Evolutionary conservation across 805 yeast genomes (phyloP).

Genomic region (Ogataea allantospora): DNA sequence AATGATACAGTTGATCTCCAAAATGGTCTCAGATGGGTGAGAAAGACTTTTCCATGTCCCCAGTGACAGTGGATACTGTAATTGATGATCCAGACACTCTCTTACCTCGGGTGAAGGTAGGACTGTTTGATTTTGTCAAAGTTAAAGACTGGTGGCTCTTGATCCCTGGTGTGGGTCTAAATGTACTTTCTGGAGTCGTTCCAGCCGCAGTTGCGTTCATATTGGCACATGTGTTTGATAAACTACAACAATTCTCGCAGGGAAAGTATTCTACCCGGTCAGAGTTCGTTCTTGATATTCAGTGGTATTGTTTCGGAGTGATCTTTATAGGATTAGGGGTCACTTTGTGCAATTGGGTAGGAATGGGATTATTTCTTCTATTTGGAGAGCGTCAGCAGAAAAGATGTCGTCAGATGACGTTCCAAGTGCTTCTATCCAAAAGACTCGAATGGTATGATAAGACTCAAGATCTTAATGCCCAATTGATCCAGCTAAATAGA

Average conservation of each 20-base stretch:
- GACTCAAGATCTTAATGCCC: constrained; percentile 57
- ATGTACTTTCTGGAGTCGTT: constrained; percentile 51
- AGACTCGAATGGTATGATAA: constrained; percentile 64
- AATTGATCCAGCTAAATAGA: constrained; percentile 61
- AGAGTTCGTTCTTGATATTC: constrained; percentile 38
- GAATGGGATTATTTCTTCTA: constrained; percentile 59
- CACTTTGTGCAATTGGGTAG: constrained; percentile 48
- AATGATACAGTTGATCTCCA: neutral
- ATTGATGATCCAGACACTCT: constrained; percentile 1
- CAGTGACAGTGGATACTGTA: constrained; percentile 2
- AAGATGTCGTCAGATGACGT: constrained; percentile 50
- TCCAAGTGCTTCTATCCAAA: constrained; percentile 43
- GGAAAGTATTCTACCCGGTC: constrained; percentile 25
- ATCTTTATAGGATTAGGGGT: constrained; percentile 47
- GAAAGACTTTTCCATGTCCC: constrained; percentile 4
- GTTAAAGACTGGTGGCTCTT: constrained; percentile 26
- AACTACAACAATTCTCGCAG: constrained; percentile 34
- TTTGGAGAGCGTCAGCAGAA: constrained; percentile 71
- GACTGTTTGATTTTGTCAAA: constrained; percentile 28
- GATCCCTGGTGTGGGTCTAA: constrained; percentile 23
- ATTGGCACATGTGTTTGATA: constrained; percentile 61
- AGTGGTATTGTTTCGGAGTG: constrained; percentile 36
- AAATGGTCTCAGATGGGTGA: constrained; percentile 4
- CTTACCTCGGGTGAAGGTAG: neutral
- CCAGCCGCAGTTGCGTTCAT: constrained; percentile 63